Conservation (phyloP, 495 filamentous ascomycete genomes). For the Aspergillus conjunctus region DNA sequence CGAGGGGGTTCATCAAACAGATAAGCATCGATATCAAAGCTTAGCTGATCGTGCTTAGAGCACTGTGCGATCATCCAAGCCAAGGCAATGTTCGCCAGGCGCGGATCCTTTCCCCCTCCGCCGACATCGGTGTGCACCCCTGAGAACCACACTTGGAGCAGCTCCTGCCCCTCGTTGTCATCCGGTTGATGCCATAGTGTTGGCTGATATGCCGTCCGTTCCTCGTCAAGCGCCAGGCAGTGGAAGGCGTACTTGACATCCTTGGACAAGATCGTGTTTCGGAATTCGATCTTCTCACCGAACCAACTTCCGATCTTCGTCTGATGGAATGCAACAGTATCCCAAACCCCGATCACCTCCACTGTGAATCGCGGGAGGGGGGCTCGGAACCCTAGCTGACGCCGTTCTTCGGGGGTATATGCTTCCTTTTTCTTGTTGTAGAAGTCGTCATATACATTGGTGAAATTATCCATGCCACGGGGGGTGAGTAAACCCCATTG, state of each 20-base stretch:
- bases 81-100: conserved; percentile 44
- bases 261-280: conserved; percentile 33
- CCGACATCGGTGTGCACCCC: conserved; percentile 57
- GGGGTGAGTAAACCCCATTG: conserved; percentile 51
- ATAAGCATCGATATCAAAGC: conserved; percentile 25
- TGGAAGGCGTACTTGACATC: conserved; percentile 62
- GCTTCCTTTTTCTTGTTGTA: conserved; percentile 36
- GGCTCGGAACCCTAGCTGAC: conserved; percentile 21
- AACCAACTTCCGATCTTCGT: conserved; percentile 28
- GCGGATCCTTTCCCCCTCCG: conserved; percentile 45
- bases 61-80: conserved; percentile 52
- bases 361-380: conserved; percentile 36
- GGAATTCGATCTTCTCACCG: conserved; percentile 32
- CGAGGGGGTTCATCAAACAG: conserved; percentile 20
- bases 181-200: conserved; percentile 54
- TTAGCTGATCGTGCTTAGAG: conserved; percentile 26
- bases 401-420: conserved; percentile 29
- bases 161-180: conserved; percentile 25
- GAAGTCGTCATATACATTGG: conserved; percentile 51
- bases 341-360: conserved; percentile 59
- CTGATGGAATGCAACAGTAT: conserved; percentile 57
- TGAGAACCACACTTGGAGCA: conserved; percentile 59
- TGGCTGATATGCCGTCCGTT: conserved; percentile 53
- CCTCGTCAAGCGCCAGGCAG: conserved; percentile 60
- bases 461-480: conserved; percentile 45